Conservation (phyloP, 2,329 filamentous ascomycete species). For the Helotiales sp. region DNA sequence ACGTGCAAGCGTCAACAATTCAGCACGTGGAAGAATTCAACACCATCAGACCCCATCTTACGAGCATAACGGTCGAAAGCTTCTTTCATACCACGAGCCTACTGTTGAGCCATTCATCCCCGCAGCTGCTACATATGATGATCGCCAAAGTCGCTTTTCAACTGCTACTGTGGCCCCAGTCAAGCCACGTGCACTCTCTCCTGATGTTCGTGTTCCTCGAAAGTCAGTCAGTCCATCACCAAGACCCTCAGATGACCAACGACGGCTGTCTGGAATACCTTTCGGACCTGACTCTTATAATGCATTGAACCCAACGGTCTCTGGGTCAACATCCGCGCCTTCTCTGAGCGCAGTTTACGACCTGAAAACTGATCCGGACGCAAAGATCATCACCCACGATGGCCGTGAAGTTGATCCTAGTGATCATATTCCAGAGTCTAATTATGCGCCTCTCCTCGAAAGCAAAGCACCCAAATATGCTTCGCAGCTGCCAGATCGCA, state of each 20-base stretch:
- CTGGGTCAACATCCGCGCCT: constrained; percentile 36
- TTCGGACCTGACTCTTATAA: constrained; percentile 79
- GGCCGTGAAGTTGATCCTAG: constrained; percentile 78
- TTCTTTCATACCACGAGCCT: constrained; percentile 29
- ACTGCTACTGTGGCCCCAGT: constrained; percentile 34
- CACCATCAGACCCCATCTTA: constrained; percentile 30
- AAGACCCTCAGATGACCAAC: constrained; percentile 44
- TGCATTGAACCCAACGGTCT: constrained; percentile 60
- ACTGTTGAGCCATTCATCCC: constrained; percentile 25
- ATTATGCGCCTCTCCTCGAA: constrained; percentile 35
- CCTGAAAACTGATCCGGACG: constrained; percentile 49
- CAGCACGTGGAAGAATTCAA: constrained; percentile 38
- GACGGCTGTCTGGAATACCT: constrained; percentile 61
- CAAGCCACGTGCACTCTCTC: constrained; percentile 31
- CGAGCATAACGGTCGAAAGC: constrained; percentile 26
- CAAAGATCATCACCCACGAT: constrained; percentile 74
- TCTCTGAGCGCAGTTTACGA: constrained; percentile 33
- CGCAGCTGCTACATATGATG: constrained; percentile 29
- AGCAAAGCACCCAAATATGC: constrained; percentile 51
- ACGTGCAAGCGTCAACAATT: constrained; percentile 46
- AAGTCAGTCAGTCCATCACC: constrained; percentile 77
- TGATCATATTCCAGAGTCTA: constrained; percentile 69
- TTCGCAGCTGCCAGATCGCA: constrained; percentile 33
- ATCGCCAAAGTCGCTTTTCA: constrained; percentile 7
- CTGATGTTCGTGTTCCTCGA: constrained; percentile 46